Evolutionary conservation across 2,329 filamentous ascomycete species (phyloP), one percentile per base, ranked within the genome.

Genomic region (Arthrobotrys megalospora): DNA sequence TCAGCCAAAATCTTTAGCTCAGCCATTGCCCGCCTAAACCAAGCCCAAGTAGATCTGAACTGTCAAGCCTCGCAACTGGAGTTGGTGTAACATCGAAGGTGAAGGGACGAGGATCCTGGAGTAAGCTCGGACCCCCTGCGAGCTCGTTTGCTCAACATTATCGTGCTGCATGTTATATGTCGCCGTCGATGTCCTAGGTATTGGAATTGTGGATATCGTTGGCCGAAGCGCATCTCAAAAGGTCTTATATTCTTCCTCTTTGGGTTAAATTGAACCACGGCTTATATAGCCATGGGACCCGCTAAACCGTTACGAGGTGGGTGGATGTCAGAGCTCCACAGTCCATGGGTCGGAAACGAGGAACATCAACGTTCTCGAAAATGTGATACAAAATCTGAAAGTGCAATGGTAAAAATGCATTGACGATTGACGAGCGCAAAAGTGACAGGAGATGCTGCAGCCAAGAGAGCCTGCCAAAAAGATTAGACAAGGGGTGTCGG

Each of bases 91-190:
- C 58, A 34, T 45, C 36, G 41, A 43, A 16, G 38, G n/a, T 11
- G 28, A 43, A n/a, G 24, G 38, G 21, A 32, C 8, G 41, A 64
- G 38, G 38, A 24, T 21, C 60, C 19, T 32, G 24, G 24, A 64
- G 41, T 14, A 64, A 48, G 38, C 43, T 48, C 24, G 21, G 32
- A 34, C 52, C 38, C 38, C 28, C 43, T 48, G 41, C 4, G 4
- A 48, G 24, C 24, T 36, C n/a, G 60, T 64, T 47, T 64, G 60
- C 43, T 48, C 38, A 48, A 48, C 38, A 64, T 64, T 64, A 64
- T 64, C 60, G 60, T 64, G 24, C 12, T 64, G 60, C 60, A 64
- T 36, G 21, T 28, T 60, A 60, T 60, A 55, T 55, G 21, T 55
- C 50, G 24, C 24, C 12, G 28, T 55, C 21, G 55, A 28, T 21